Conservation (phyloP, 805 yeast species). For the Saccharomycopsis vini region DNA sequence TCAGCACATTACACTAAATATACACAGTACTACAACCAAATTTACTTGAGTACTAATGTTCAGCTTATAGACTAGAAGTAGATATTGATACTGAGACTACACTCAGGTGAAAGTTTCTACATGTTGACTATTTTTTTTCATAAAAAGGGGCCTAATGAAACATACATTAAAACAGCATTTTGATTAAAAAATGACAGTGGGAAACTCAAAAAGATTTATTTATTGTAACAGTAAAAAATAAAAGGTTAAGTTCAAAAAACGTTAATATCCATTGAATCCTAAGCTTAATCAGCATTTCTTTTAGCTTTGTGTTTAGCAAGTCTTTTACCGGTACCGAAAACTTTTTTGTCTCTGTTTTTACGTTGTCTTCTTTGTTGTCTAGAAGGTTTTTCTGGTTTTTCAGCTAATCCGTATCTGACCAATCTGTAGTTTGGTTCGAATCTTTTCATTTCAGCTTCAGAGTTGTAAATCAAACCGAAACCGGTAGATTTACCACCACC, state of each 20-base stretch:
- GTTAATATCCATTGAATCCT: no score
- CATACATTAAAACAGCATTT: slow-evolving; percentile 3
- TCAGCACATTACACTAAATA: no score
- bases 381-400: slow-evolving; percentile 92
- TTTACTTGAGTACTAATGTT: no score
- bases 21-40: no score
- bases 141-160: neutral
- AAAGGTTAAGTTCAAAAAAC: neutral
- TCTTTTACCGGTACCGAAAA: slow-evolving; percentile 96
- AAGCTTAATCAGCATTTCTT: slow-evolving; percentile 71
- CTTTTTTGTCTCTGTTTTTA: slow-evolving; percentile 99
- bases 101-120: no score
- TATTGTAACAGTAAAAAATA: neutral
- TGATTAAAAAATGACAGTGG: no score
- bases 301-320: slow-evolving; percentile 87
- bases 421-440: slow-evolving; percentile 99
- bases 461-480: slow-evolving; percentile 98
- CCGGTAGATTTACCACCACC: slow-evolving; percentile 99
- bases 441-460: slow-evolving; percentile 94
- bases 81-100: no score
- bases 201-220: neutral
- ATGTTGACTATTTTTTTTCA: no score
- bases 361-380: slow-evolving; percentile 99
- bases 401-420: slow-evolving; percentile 97
- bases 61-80: no score